Base-by-base conservation (phyloP, 805 yeast species). In the Grigorovia humatica region DNA sequence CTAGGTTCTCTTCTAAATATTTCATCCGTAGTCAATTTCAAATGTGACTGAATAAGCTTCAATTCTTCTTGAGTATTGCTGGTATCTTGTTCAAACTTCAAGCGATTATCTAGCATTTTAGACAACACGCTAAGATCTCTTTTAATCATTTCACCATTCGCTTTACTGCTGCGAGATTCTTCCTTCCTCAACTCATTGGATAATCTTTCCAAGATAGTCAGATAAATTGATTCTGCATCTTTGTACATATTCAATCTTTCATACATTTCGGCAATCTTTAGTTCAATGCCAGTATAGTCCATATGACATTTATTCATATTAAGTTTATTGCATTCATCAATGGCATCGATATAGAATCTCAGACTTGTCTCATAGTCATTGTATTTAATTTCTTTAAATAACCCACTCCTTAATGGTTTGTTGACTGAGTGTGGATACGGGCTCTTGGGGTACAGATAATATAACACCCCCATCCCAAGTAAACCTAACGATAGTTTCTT, bases 201-300 rank as follows among this genome's bases (percentile, higher is more conserved):
- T 59, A 80, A 81, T 42, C 76, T 68, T 1, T 80, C 71, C 13
- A 81, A 77, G 47, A 85, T 71, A 55, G 82, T 87, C 51, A 77
- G 72, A 68, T 85, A 88, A 9, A 85, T 67, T 55, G 74, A 72
- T 32, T 78, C 71, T 0, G 95, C 93, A 48, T 82, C 83, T 9
- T 76, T 75, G 19, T 59, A 55, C 79, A 76, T 73, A n/a, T 73
- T 74, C 59, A 88, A 68, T 40, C 82, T 72, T 60, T 87, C 95
- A 63, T 80, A 85, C 88, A 88, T 83, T 62, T 88, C 95, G 9
- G 83, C 95, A 35, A 86, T 71, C 59, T 89, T 87, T 62, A 89
- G 72, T 59, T 88, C 93, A 49, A 89, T 79, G 0, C 96, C 97
- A 0, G 96, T 88, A 63, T 85, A 88, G 58, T 85, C 89, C 58